A percentile compares a stretch with the other conserved stretches of the same genome.
phyloP scores from a whole-genome alignment of 768 basidiomycete genomes.

The Nidularia pulvinata region DNA sequence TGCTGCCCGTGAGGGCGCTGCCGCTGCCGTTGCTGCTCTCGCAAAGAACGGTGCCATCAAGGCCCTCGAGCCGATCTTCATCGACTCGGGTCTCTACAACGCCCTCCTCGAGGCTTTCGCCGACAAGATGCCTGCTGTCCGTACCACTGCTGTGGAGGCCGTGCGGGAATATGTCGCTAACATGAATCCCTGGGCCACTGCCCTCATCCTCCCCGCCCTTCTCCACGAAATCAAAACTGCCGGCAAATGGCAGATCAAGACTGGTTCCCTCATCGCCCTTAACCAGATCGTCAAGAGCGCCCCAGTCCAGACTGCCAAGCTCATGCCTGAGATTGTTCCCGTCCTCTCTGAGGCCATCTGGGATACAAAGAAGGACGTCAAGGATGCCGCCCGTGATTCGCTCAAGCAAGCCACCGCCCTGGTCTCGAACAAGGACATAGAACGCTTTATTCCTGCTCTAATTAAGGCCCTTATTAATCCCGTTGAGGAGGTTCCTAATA shows the following conservation, averaged over 20 bases:
- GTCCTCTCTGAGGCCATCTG: conserved; percentile 95
- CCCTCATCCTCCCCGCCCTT: conserved; percentile 82
- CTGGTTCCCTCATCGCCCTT: conserved; percentile 77
- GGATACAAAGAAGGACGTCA: conserved; percentile 99
- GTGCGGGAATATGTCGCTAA: conserved; percentile 71
- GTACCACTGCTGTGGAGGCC: conserved; percentile 83
- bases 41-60: conserved; percentile 70
- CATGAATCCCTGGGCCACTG: conserved; percentile 89
- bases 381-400: conserved; percentile 96
- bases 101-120: conserved; percentile 91
- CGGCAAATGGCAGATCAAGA: conserved; percentile 98
- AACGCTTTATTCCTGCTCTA: conserved; percentile 96
- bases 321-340: conserved; percentile 95
- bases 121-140: conserved; percentile 91
- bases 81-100: conserved; percentile 84
- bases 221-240: conserved; percentile 94
- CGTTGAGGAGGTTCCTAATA: conserved; percentile 97
- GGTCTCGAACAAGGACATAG: conserved; percentile 98
- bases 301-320: conserved; percentile 80
- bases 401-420: conserved; percentile 94
- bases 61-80: conserved; percentile 87
- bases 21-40: conserved; percentile 65
- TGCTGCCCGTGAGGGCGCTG: conserved; percentile 88
- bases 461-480: conserved; percentile 99
- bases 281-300: conserved; percentile 88